Evolutionary conservation across 1,284 basidiomycete species (phyloP), one percentile per base, ranked within the genome.

Genomic region (Sporisorium graminicola): DNA sequence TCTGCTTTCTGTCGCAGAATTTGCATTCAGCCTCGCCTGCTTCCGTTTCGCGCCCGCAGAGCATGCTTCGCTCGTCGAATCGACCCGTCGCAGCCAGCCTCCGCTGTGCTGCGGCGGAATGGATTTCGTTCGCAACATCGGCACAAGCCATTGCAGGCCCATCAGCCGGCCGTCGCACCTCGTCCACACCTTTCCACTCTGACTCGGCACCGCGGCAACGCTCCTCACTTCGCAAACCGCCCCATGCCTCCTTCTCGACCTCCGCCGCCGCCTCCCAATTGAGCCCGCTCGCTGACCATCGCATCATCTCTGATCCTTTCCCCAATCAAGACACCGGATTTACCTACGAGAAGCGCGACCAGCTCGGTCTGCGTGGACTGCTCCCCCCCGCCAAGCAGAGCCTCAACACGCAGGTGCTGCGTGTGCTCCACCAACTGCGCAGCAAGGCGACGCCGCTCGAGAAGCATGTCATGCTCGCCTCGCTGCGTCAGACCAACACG

Each of bases 381-480:
- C 86, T 90, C 2, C 93, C 93, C 18, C 90, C 91, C 8, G 88
- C 88, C 3, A 88, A 91, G 58, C 81, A 84, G 62, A 66, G 68
- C 33, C 61, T 82, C 49, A 88, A 91, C 55, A 87, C 88, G 31
- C 93, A 94, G 81, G 86, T 87, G 51, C 74, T 88, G 27, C 91
- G 92, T 60, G 90, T 89, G 79, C 86, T 93, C 57, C 87, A 86
- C 20, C 93, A 94, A 84, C 87, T 94, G 16, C 90, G 90, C 51
- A 90, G 90, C 47, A 94, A 94, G 86, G 7, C 49, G 8, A 90
- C 90, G 79, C 82, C 85, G 58, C 90, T 94, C 64, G 92, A 93
- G 82, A 92, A 93, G 87, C 91, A 94, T 86, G 93, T 94, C 79
- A 93, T 90, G 84, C 90, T 94, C 31, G 89, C 90, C 14, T 89